Base-by-base conservation (phyloP, 805 yeast genomes). In the Metschnikowia corniflorae region DNA sequence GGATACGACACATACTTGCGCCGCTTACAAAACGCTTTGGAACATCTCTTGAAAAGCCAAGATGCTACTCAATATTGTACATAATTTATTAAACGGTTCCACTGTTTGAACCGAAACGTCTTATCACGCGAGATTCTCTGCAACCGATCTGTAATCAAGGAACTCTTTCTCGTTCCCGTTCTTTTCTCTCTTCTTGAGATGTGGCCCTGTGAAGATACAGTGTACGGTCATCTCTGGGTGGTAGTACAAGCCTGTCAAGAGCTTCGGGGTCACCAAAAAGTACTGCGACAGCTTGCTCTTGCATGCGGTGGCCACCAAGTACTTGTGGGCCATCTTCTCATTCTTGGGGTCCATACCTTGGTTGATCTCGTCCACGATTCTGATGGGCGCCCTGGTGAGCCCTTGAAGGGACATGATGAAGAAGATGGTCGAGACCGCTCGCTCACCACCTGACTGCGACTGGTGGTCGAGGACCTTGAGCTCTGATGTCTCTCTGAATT, bases 341-440 rank as follows among this genome's bases (percentile, higher is more conserved):
- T 93, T 93, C 42, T 77, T 77, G 9, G 94, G 84, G 63, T 93
- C 99, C 97, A 93, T 89, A 48, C 98, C 99, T 64, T 93, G 99
- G 57, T 93, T 93, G 44, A 93, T 94, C 67, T 93, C 99, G 62
- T 93, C 99, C 6, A 93, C 96, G 3, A 91, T 89, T 54, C 97
- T 70, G 54, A 93, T 87, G 7, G 98, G 97, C 0, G 96, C 86
- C 19, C 75, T 73, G 0, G 97, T 81, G 39, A 84, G 70, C 8
- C 88, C 91, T 63, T 93, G 99, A 44, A 93, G 67, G 1, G 97
- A 81, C 70, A 93, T 85, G 54, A 93, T 75, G 56, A 84, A 93
- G 35, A 89, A 75, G 2, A 91, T 91, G 0, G 97, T 93, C 0
- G 97, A 82, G 0, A 93, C 96, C 1, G 97, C 95, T 53, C 96